Conservation (phyloP, 2,329 filamentous ascomycete species). For the Eutypella sp. region DNA sequence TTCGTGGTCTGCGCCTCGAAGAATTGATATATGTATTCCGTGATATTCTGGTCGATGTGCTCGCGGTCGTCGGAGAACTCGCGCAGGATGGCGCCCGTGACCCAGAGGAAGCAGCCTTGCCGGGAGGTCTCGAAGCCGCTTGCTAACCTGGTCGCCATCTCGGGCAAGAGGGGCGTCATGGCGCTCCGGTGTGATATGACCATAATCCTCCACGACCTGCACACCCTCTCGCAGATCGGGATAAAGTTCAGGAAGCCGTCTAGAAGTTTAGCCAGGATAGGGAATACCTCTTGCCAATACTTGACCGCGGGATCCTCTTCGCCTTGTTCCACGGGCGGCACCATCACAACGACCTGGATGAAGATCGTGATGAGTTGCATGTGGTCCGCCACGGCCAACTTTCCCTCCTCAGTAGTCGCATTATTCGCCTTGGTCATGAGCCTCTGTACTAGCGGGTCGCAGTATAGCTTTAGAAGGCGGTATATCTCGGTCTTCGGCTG, state of each 20-base stretch:
- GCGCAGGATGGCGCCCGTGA: conserved; percentile 86
- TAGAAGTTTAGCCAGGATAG: conserved; percentile 77
- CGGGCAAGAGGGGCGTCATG: conserved; percentile 77
- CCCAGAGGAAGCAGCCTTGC: conserved; percentile 98
- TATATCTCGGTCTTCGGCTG: conserved; percentile 79
- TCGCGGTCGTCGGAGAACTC: conserved; percentile 93
- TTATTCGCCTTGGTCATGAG: conserved; percentile 83
- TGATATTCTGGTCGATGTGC: conserved; percentile 74
- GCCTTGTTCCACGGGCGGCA: conserved; percentile 66
- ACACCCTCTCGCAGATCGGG: conserved; percentile 89
- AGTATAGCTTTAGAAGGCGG: conserved; percentile 83
- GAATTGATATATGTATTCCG: conserved; percentile 85
- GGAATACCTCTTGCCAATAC: conserved; percentile 93
- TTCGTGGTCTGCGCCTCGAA: conserved; percentile 90
- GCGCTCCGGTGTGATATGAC: conserved; percentile 90
- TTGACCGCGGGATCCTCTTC: conserved; percentile 86
- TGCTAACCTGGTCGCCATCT: conserved; percentile 83
- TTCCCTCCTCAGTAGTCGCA: conserved; percentile 76
- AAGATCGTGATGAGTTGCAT: conserved; percentile 90
- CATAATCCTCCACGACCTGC: conserved; percentile 95
- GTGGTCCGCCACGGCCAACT: conserved; percentile 85
- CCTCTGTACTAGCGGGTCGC: conserved; percentile 80
- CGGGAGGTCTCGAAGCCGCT: conserved; percentile 77
- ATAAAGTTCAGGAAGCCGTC: conserved; percentile 81
- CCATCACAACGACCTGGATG: conserved; percentile 62